Conservation (phyloP, 2,329 filamentous ascomycete genomes). For the Colletotrichum truncatum region DNA sequence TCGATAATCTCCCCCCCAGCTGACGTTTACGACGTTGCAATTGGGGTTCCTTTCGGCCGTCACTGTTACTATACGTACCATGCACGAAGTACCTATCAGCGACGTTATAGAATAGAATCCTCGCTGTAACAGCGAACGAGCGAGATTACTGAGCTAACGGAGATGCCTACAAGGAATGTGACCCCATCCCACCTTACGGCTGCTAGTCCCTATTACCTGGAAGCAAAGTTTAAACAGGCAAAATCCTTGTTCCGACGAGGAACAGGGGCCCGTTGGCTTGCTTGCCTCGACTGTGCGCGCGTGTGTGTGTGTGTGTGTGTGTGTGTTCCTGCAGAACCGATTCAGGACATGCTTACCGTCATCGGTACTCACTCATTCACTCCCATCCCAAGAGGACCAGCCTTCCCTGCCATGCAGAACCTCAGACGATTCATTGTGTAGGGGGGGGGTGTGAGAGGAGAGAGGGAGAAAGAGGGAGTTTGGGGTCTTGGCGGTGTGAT, state of each 20-base stretch:
- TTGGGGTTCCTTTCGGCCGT: too few relatives aligned
- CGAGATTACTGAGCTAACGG: not conserved
- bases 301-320: too few relatives aligned
- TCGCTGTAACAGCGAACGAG: not conserved
- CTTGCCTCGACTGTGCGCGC: too few relatives aligned
- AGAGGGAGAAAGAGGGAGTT: not conserved
- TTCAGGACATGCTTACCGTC: not conserved
- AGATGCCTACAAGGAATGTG: not conserved
- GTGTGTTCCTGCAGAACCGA: constrained; percentile 21
- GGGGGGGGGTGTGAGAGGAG: not conserved
- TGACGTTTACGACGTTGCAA: not conserved
- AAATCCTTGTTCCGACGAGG: not conserved
- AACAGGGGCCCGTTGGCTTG: not conserved
- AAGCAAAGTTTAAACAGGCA: constrained; percentile 7
- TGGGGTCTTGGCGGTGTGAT: not conserved
- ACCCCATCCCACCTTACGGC: constrained; percentile 5
- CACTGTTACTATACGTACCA: not conserved
- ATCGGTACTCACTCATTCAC: not conserved
- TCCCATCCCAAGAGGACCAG: too few relatives aligned
- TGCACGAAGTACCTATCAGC: not conserved
- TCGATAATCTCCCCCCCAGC: not conserved
- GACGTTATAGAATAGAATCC: not conserved
- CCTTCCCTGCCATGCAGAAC: constrained; percentile 5
- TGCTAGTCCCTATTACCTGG: not conserved
- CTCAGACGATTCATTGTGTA: constrained; percentile 28